Evolutionary conservation across 352 stramenopile genomes (phyloP).

Genomic region (Globisporangium splendens): DNA sequence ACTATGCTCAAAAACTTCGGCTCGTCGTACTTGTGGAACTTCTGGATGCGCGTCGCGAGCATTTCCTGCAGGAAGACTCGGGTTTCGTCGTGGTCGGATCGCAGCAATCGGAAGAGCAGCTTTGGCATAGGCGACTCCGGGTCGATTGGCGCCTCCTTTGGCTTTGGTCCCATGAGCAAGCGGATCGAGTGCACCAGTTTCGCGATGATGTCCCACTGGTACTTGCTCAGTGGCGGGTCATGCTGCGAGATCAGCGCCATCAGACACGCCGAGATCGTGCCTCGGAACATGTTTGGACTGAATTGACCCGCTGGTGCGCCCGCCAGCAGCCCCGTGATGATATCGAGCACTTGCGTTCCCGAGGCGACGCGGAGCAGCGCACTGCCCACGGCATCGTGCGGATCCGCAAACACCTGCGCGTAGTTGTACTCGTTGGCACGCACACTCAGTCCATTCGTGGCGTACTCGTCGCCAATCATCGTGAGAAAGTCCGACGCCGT

Average conservation of each 20-base stretch:
- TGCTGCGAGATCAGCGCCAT: slow-evolving; percentile 35
- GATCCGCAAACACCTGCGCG: slow-evolving; percentile 51
- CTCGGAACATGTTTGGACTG: slow-evolving; percentile 67
- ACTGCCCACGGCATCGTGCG: slow-evolving; percentile 37
- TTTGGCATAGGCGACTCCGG: slow-evolving; percentile 51
- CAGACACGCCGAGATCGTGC: slow-evolving; percentile 44
- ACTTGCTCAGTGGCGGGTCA: slow-evolving; percentile 33
- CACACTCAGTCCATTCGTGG: slow-evolving; percentile 37
- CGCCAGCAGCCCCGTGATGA: slow-evolving; percentile 55
- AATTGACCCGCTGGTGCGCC: slow-evolving; percentile 48
- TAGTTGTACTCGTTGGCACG: slow-evolving; percentile 60
- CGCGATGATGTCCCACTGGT: slow-evolving; percentile 38
- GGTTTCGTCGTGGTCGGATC: slow-evolving; percentile 18
- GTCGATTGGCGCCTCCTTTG: slow-evolving; percentile 21
- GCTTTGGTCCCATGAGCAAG: slow-evolving; percentile 30
- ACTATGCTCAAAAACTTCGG: slow-evolving; percentile 32
- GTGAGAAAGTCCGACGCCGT: slow-evolving; percentile 53
- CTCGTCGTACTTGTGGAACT: slow-evolving; percentile 56
- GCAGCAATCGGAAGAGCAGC: slow-evolving; percentile 54
- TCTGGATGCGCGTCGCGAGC: slow-evolving; percentile 40
- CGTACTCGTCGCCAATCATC: slow-evolving; percentile 39
- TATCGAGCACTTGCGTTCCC: slow-evolving; percentile 62
- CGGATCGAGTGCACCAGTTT: slow-evolving; percentile 58
- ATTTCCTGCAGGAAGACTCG: slow-evolving; percentile 45
- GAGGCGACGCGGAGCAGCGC: slow-evolving; percentile 44